These are phyloP conservation scores for Mrakiaceae sp. DNA, from an alignment of 1,284 basidiomycete genomes.

Conservation along the genomic window DNA sequence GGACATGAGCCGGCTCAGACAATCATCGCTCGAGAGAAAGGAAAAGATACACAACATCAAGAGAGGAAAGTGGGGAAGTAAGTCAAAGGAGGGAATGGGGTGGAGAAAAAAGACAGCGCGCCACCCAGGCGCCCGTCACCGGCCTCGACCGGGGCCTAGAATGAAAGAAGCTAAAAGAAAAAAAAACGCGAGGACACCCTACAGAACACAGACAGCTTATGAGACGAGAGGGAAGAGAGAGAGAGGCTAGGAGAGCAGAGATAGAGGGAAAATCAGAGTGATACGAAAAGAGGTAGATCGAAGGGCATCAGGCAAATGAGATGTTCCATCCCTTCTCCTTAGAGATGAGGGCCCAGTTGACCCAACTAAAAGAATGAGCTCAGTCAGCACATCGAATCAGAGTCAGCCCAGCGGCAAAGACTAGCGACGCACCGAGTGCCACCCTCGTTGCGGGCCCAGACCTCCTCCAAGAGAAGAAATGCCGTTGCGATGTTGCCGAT, in stretches of 20 bases:
- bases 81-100: too few species aligned
- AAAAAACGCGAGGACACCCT: not conserved
- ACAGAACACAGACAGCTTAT: not conserved
- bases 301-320: conserved; percentile 5
- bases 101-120: too few species aligned
- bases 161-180: not conserved
- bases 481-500: conserved; percentile 24
- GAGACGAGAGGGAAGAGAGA: not conserved
- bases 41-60: too few species aligned
- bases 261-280: not conserved
- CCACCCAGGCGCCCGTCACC: too few species aligned
- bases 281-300: not conserved
- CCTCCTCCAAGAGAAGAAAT: conserved; percentile 22
- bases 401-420: too few species aligned
- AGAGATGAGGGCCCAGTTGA: conserved; percentile 20
- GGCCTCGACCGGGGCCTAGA: not conserved
- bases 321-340: conserved; percentile 12
- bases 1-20: too few species aligned
- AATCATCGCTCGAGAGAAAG: too few species aligned
- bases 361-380: too few species aligned
- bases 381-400: too few species aligned
- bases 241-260: not conserved
- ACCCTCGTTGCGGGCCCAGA: conserved; percentile 24
- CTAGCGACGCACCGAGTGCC: conserved; percentile 21
- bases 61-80: too few species aligned